phyloP scores from a whole-genome alignment of 2,329 filamentous ascomycete species.

The Fusarium sterilihyphosum region DNA sequence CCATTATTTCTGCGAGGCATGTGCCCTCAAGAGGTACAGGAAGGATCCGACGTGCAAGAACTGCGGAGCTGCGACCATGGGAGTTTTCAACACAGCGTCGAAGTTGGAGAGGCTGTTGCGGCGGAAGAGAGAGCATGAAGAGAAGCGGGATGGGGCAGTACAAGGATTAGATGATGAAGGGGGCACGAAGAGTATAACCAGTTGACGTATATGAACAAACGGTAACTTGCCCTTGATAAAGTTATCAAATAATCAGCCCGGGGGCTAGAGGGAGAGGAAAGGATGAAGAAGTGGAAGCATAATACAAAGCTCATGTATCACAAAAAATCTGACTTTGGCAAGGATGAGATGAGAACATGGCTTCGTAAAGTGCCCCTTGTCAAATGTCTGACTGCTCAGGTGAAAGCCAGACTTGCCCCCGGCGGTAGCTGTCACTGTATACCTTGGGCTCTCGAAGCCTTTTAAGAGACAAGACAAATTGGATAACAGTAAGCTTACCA shows the following conservation, averaged over 20 bases:
- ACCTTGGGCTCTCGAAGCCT: too few species aligned
- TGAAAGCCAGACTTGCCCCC: too few species aligned
- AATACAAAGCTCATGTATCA: too few species aligned
- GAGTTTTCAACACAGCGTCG: slow-evolving; percentile 90
- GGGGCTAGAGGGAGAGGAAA: background rate
- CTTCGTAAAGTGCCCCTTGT: too few species aligned
- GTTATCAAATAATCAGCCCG: background rate
- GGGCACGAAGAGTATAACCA: background rate
- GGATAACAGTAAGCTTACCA: too few species aligned
- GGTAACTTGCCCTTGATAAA: background rate
- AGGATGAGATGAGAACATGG: too few species aligned
- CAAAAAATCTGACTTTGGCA: too few species aligned
- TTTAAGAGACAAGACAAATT: too few species aligned
- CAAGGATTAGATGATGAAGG: background rate
- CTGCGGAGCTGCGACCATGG: slow-evolving; percentile 85
- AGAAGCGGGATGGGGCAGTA: slow-evolving; percentile 51
- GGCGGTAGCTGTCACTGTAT: too few species aligned
- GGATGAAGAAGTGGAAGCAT: too few species aligned
- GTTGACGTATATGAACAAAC: background rate
- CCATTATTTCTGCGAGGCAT: slow-evolving; percentile 95
- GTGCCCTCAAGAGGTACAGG: slow-evolving; percentile 85
- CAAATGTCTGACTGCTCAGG: too few species aligned
- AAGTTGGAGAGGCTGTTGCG: slow-evolving; percentile 83
- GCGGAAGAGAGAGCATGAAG: slow-evolving; percentile 71
- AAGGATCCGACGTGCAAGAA: slow-evolving; percentile 88